A percentile compares a stretch with the other conserved stretches of the same genome.
These are phyloP conservation scores for Podila epigama DNA, from an alignment of 192 early-diverging fungal species.

Conservation along the genomic window DNA sequence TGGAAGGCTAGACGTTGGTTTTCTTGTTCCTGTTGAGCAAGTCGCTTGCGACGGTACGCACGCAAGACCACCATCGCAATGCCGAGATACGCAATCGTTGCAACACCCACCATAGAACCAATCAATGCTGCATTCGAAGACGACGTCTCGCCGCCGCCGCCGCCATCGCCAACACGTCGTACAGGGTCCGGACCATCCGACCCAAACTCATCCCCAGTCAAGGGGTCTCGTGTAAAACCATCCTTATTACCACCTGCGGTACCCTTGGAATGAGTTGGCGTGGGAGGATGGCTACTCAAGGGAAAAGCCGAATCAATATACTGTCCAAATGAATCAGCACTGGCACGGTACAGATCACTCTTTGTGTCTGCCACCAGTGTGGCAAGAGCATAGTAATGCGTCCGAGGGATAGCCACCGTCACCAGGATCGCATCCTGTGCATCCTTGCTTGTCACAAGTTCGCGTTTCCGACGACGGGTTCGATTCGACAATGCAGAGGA, in stretches of 20 bases:
- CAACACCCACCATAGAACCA: constrained; percentile 26
- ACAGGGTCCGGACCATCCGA: background rate
- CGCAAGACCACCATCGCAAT: constrained; percentile 28
- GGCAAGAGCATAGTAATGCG: constrained; percentile 8
- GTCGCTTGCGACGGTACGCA: background rate
- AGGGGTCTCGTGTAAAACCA: background rate
- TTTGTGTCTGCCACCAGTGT: constrained; percentile 8
- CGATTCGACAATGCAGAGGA: background rate
- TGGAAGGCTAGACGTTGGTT: background rate
- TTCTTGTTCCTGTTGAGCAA: constrained; percentile 5
- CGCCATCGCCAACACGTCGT: too few species aligned
- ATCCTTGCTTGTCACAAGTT: constrained; percentile 17
- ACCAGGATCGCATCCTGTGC: constrained; percentile 22
- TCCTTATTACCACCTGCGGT: background rate
- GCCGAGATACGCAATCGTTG: constrained; percentile 26
- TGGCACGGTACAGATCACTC: constrained; percentile 2
- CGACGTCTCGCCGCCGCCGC: background rate
- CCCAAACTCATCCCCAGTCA: constrained; percentile 2
- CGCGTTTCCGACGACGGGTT: background rate
- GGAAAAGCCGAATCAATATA: constrained; percentile 20
- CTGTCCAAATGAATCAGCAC: constrained; percentile 21
- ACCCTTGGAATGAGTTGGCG: background rate
- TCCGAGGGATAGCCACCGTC: constrained; percentile 24
- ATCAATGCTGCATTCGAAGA: constrained; percentile 16
- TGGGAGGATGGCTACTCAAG: constrained; percentile 12